Percentiles rank a stretch among this genome's conserved stretches.
Conservation (phyloP, 164 flowering plant genomes). For the Piper longum region DNA sequence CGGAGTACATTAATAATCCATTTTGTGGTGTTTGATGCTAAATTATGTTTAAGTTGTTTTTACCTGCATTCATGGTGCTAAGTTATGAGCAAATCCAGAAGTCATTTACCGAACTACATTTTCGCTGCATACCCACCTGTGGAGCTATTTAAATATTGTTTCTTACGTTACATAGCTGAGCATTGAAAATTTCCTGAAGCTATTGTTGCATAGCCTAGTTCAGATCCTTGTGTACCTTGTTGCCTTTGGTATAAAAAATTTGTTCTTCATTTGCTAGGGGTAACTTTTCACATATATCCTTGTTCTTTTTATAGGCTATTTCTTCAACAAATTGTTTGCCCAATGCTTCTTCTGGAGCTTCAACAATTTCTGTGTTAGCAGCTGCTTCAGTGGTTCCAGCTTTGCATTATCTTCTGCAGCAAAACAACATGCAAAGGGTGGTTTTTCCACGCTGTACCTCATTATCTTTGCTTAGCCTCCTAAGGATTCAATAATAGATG, state of each 20-base stretch:
- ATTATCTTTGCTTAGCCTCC: neutral
- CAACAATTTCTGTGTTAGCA: slow-evolving; percentile 18
- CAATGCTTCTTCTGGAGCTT: slow-evolving; percentile 26
- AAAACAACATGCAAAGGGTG: slow-evolving; percentile 47
- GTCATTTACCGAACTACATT: neutral
- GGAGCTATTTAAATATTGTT: too few relatives aligned
- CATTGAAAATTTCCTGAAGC: too few relatives aligned
- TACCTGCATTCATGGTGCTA: neutral
- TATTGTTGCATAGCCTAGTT: neutral
- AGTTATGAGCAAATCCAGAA: neutral
- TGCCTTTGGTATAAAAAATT: too few relatives aligned
- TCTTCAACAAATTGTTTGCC: slow-evolving; percentile 16
- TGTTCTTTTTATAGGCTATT: slow-evolving; percentile 30
- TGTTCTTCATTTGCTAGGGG: too few relatives aligned
- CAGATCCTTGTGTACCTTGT: too few relatives aligned
- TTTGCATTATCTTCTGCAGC: slow-evolving; percentile 50
- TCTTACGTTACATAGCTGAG: too few relatives aligned
- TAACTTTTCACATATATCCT: neutral
- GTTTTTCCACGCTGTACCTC: neutral
- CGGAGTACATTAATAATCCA: too few relatives aligned
- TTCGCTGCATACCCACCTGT: too few relatives aligned
- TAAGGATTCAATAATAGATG: neutral
- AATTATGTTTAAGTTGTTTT: too few relatives aligned
- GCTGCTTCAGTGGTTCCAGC: slow-evolving; percentile 49
- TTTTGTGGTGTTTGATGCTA: too few relatives aligned